phyloP scores from a whole-genome alignment of 106 monocot species.

The Acanthochlamys bracteata region DNA sequence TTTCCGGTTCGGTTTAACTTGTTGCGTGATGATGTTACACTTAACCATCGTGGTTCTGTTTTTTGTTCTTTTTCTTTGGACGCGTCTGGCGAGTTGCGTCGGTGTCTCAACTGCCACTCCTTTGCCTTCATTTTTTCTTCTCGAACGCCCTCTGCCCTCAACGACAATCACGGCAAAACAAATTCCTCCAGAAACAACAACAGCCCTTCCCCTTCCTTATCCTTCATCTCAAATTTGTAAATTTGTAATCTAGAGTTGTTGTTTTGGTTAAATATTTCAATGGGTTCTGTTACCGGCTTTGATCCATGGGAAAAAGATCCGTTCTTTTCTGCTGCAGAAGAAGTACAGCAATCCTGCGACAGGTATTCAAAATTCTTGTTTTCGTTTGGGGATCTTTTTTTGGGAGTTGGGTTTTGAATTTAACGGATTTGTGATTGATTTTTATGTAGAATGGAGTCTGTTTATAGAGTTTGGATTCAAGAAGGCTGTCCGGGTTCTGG shows the following conservation, averaged over 20 bases:
- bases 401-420: neutral
- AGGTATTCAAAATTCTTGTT: neutral
- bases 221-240: neutral
- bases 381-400: too few relatives aligned
- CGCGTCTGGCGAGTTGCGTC: neutral
- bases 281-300: slow-evolving; percentile 1
- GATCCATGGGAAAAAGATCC: slow-evolving; percentile 22
- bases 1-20: too few relatives aligned
- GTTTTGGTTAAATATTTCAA: too few relatives aligned
- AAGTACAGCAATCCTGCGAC: slow-evolving; percentile 23
- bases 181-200: neutral
- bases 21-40: too few relatives aligned
- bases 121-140: neutral
- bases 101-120: too few relatives aligned
- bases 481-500: neutral
- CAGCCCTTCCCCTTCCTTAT: neutral
- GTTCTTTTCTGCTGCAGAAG: slow-evolving; percentile 22
- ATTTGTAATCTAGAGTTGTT: neutral
- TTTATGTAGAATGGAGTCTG: slow-evolving; percentile 9
- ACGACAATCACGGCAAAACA: too few relatives aligned
- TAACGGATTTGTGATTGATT: neutral
- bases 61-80: neutral
- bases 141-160: neutral
- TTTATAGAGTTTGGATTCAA: slow-evolving; percentile 9
- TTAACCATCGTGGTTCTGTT: too few relatives aligned